phyloP scores from a whole-genome alignment of 192 early-diverging fungal genomes.

The Powellomyces hirtus region DNA sequence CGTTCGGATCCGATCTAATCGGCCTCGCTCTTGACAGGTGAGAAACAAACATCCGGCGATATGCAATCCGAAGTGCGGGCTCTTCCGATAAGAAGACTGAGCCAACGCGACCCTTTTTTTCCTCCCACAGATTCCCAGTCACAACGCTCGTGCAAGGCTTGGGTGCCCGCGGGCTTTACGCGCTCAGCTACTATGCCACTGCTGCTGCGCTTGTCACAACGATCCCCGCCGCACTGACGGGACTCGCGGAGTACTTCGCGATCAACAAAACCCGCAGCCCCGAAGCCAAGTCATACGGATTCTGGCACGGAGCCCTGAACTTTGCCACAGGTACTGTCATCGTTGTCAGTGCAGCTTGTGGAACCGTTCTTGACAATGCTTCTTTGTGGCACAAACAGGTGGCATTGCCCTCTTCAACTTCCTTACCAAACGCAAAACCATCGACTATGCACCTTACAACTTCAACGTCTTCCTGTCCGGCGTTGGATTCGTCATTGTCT shows the following conservation, averaged over 20 bases:
- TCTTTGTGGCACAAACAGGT: not conserved
- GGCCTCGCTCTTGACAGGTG: constrained; percentile 2
- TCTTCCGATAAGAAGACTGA: no score
- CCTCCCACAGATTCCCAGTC: not conserved
- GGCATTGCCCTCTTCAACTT: constrained; percentile 20
- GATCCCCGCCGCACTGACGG: constrained; percentile 13
- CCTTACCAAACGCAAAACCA: constrained; percentile 20
- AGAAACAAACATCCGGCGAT: not conserved
- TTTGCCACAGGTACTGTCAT: constrained; percentile 4
- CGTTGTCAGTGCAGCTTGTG: not conserved
- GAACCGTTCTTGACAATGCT: no score
- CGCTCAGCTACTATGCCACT: constrained; percentile 15
- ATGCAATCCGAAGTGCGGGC: no score
- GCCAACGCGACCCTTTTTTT: no score
- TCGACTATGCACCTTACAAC: constrained; percentile 19
- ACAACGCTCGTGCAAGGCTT: not conserved
- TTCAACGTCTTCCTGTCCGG: constrained; percentile 22
- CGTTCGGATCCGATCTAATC: constrained; percentile 19
- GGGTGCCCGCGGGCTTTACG: constrained; percentile 17
- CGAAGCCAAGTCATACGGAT: not conserved
- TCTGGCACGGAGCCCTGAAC: constrained; percentile 6
- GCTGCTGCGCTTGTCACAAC: constrained; percentile 6
- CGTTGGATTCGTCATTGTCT: not conserved
- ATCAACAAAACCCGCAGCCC: constrained; percentile 8
- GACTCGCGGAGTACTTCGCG: constrained; percentile 11